Percentiles rank a stretch among this genome's conserved stretches.
Evolutionary conservation across 1,284 basidiomycete genomes (phyloP).

Genomic region (Sporisorium exsertum): DNA sequence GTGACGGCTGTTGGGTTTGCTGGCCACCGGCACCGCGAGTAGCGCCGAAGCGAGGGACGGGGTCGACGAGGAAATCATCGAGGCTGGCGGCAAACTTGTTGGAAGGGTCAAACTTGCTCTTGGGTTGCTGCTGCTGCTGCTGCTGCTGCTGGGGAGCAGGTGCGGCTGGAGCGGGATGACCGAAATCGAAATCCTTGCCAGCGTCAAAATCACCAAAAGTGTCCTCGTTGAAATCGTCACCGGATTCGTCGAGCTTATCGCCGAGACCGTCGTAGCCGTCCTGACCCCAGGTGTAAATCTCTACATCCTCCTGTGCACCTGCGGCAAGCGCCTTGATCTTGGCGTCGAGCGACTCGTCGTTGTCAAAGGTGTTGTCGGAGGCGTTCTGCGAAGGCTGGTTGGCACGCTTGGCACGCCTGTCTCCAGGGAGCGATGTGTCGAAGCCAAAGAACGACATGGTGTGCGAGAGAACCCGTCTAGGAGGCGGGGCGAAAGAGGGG

Average conservation of each 20-base stretch:
- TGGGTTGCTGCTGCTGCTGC: constrained; percentile 33
- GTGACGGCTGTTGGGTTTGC: constrained; percentile 22
- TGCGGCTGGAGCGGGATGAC: constrained; percentile 61
- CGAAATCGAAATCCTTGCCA: constrained; percentile 91
- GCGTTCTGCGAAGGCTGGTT: constrained; percentile 29
- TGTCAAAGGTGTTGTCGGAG: constrained; percentile 55
- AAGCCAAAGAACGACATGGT: constrained; percentile 69
- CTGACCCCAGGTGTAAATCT: constrained; percentile 88
- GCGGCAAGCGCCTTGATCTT: constrained; percentile 72
- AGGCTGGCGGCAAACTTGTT: constrained; percentile 64
- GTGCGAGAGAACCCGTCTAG: neutral
- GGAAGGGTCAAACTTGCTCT: constrained; percentile 39
- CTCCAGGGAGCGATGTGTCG: constrained; percentile 64
- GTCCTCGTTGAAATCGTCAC: constrained; percentile 75
- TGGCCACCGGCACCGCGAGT: constrained; percentile 29
- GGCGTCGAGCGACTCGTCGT: constrained; percentile 61
- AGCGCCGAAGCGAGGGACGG: constrained; percentile 48
- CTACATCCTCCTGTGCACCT: constrained; percentile 77
- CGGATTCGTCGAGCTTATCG: constrained; percentile 81
- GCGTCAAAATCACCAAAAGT: constrained; percentile 79
- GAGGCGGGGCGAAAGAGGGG: neutral
- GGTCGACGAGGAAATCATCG: constrained; percentile 67
- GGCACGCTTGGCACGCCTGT: constrained; percentile 21
- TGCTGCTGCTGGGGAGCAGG: constrained; percentile 26
- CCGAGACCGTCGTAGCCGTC: constrained; percentile 90